Evolutionary conservation across 1,284 basidiomycete species (phyloP).

Genomic region (Puccinia coronata): DNA sequence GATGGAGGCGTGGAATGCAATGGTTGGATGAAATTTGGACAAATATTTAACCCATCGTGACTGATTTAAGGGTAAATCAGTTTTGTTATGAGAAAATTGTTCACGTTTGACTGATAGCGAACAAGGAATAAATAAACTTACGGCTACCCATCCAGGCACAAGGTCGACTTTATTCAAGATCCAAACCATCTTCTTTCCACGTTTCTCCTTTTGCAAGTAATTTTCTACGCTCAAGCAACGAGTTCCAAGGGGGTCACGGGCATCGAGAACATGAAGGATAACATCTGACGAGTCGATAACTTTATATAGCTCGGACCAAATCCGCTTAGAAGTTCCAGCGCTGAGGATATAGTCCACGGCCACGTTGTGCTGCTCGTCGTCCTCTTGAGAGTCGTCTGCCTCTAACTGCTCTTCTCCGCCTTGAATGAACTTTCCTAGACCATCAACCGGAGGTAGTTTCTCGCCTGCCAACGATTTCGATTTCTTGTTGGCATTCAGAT

Average conservation of each 20-base stretch:
- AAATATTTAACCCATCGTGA: conserved; percentile 96
- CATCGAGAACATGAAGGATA: conserved; percentile 92
- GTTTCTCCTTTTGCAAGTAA: conserved; percentile 91
- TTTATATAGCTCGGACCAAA: conserved; percentile 98
- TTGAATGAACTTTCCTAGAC: conserved; percentile 85
- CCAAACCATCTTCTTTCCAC: conserved; percentile 94
- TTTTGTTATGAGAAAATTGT: not conserved
- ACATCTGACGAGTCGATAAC: conserved; percentile 99
- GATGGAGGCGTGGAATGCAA: conserved; percentile 97
- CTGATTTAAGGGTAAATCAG: conserved; percentile 61
- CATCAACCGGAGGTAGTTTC: conserved; percentile 44
- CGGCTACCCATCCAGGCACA: conserved; percentile 98
- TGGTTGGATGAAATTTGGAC: conserved; percentile 88
- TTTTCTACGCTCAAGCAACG: conserved; percentile 93
- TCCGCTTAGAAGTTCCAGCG: conserved; percentile 81
- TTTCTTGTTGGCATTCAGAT: conserved; percentile 46
- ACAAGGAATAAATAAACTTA: conserved; percentile 62
- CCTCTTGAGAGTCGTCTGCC: conserved; percentile 52
- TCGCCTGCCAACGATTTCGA: conserved; percentile 43
- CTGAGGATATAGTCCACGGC: conserved; percentile 56
- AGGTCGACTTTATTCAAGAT: conserved; percentile 98
- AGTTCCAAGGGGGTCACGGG: conserved; percentile 94
- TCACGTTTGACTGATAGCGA: not conserved
- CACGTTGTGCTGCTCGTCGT: conserved; percentile 53
- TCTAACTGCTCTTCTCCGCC: conserved; percentile 50